phyloP scores from a whole-genome alignment of 352 stramenopile genomes.

The Poterioochromonas sp. region DNA sequence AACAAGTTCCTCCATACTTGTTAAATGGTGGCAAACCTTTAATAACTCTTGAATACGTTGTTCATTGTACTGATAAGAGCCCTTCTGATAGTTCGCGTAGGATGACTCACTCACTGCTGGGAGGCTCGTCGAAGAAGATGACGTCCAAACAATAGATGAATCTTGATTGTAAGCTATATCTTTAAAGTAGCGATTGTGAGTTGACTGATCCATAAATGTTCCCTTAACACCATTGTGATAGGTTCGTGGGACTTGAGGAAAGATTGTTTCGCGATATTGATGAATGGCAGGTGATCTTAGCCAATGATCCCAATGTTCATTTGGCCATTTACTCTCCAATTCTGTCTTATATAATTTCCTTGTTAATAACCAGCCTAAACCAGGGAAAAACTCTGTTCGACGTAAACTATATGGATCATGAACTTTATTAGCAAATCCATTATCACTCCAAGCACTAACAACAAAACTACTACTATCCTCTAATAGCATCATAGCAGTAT shows the following conservation, averaged over 20 bases:
- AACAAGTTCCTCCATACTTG: background rate
- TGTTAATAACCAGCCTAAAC: slow-evolving; percentile 53
- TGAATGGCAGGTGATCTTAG: slow-evolving; percentile 55
- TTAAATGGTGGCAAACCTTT: background rate
- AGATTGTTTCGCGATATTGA: slow-evolving; percentile 55
- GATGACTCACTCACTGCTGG: background rate
- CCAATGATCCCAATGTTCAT: slow-evolving; percentile 78
- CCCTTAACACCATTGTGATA: slow-evolving; percentile 53
- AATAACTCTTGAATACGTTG: too few species aligned
- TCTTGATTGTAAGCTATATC: slow-evolving; percentile 47
- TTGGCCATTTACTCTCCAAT: slow-evolving; percentile 50
- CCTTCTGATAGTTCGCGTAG: background rate
- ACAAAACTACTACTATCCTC: slow-evolving; percentile 46
- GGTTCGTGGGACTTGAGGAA: slow-evolving; percentile 53
- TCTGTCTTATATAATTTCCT: slow-evolving; percentile 50
- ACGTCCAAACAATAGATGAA: slow-evolving; percentile 40
- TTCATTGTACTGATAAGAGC: background rate
- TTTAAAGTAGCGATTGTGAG: slow-evolving; percentile 51
- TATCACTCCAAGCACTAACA: slow-evolving; percentile 54
- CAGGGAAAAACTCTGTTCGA: slow-evolving; percentile 53
- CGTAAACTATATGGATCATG: slow-evolving; percentile 39
- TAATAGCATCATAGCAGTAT: background rate
- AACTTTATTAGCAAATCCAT: slow-evolving; percentile 45
- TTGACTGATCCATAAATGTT: slow-evolving; percentile 52
- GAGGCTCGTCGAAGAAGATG: background rate